These are phyloP conservation scores for Zygosaccharomyces sapae DNA, from an alignment of 1,139 yeast genomes.

Conservation along the genomic window DNA sequence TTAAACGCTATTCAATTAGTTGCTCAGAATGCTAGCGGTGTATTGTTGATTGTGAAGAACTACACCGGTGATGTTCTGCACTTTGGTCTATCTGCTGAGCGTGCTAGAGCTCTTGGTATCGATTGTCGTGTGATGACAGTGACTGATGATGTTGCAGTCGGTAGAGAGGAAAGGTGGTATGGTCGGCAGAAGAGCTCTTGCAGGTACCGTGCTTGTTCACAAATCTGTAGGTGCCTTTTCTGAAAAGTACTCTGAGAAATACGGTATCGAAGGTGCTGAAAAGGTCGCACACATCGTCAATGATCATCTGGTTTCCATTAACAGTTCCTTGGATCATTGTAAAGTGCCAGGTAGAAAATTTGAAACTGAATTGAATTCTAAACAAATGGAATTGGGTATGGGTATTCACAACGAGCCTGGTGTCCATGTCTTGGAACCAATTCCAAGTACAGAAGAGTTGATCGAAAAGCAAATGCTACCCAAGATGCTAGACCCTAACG, in stretches of 20 bases:
- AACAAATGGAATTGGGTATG: conserved; percentile 85
- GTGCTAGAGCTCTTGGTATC: conserved; percentile 74
- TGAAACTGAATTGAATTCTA: conserved; percentile 50
- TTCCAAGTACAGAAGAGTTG: conserved; percentile 61
- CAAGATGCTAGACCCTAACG: conserved; percentile 51
- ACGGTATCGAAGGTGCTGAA: conserved; percentile 49
- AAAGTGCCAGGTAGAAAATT: conserved; percentile 75
- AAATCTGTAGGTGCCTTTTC: conserved; percentile 79
- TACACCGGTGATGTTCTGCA: conserved; percentile 93
- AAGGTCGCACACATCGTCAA: conserved; percentile 59
- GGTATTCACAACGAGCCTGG: conserved; percentile 98
- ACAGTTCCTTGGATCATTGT: conserved; percentile 85
- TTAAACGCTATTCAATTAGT: conserved; percentile 53
- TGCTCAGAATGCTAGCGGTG: conserved; percentile 52
- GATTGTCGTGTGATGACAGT: conserved; percentile 70
- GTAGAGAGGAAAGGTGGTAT: conserved; percentile 77
- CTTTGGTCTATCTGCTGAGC: conserved; percentile 85
- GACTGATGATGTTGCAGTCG: conserved; percentile 92
- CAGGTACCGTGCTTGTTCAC: conserved; percentile 85
- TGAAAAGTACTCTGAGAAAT: conserved; percentile 41
- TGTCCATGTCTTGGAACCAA: conserved; percentile 60
- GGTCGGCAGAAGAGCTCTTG: conserved; percentile 91
- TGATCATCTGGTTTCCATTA: conserved; percentile 72
- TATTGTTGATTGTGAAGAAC: conserved; percentile 75
- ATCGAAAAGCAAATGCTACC: conserved; percentile 49